phyloP scores from a whole-genome alignment of 2,329 filamentous ascomycete genomes.

The Pseudogymnoascus sp. region DNA sequence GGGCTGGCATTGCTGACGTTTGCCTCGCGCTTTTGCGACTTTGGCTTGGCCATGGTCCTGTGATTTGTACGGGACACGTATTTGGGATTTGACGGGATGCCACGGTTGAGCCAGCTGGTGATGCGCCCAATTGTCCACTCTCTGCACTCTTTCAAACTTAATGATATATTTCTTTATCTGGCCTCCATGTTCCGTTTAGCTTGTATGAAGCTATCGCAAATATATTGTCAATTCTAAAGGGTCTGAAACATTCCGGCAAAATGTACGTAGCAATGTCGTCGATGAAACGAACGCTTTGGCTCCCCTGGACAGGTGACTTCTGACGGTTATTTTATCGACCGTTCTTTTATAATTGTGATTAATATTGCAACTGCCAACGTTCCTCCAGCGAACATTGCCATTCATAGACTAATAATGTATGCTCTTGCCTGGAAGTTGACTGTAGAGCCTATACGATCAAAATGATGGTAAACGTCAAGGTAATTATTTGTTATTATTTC shows the following conservation, averaged over 20 bases:
- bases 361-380: neutral
- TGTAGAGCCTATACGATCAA: neutral
- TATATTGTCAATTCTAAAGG: neutral
- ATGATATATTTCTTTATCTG: neutral
- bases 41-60: conserved; percentile 39
- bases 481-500: neutral
- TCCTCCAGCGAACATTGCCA: neutral
- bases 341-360: neutral
- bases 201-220: conserved; percentile 5
- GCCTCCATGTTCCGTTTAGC: neutral
- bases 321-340: neutral
- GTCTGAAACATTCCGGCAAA: conserved; percentile 4
- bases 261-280: conserved; percentile 6
- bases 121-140: neutral
- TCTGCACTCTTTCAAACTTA: neutral
- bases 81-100: neutral
- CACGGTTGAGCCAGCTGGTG: neutral
- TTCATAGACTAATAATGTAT: neutral
- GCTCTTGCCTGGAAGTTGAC: neutral
- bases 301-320: neutral
- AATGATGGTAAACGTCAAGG: no score
- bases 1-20: conserved; percentile 30
- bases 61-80: conserved; percentile 7
- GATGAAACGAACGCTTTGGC: conserved; percentile 5
- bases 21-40: conserved; percentile 40